phyloP scores from a whole-genome alignment of 1,139 yeast species.

The Pichia sp. region DNA sequence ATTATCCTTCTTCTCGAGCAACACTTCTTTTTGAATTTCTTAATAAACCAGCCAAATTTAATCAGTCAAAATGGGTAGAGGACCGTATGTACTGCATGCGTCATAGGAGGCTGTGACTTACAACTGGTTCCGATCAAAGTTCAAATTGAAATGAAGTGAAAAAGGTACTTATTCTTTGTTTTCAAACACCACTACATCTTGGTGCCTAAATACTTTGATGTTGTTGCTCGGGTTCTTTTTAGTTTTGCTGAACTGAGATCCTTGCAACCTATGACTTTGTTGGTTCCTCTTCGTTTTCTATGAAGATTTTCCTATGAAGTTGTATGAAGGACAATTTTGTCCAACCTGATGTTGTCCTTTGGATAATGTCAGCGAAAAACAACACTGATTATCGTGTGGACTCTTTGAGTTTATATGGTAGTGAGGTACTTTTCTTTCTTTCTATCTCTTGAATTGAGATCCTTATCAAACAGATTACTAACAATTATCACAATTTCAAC shows the following conservation, averaged over 20 bases:
- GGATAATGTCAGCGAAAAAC: no score
- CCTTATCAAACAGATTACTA: slow-evolving; percentile 4
- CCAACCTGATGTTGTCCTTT: background rate
- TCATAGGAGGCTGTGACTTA: background rate
- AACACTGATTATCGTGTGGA: no score
- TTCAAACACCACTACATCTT: background rate
- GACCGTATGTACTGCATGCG: slow-evolving; percentile 59
- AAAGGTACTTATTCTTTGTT: slow-evolving; percentile 9
- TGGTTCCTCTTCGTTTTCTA: background rate
- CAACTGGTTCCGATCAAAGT: no score
- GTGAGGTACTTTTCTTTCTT: no score
- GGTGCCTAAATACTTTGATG: background rate
- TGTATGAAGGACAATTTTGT: slow-evolving; percentile 13
- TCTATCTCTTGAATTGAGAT: no score
- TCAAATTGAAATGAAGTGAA: background rate
- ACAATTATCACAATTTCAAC: background rate
- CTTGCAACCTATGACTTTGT: slow-evolving; percentile 12
- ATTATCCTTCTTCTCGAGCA: background rate
- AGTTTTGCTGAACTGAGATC: slow-evolving; percentile 2
- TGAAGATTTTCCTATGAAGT: slow-evolving; percentile 5
- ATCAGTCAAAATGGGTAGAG: slow-evolving; percentile 87
- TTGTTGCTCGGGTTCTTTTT: slow-evolving; percentile 4
- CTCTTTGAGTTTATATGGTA: no score
- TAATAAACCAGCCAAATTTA: slow-evolving; percentile 4
- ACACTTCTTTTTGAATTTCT: slow-evolving; percentile 1